These are phyloP conservation scores for Picochlorum sp. DNA, from an alignment of 139 green algal species.

Conservation along the genomic window DNA sequence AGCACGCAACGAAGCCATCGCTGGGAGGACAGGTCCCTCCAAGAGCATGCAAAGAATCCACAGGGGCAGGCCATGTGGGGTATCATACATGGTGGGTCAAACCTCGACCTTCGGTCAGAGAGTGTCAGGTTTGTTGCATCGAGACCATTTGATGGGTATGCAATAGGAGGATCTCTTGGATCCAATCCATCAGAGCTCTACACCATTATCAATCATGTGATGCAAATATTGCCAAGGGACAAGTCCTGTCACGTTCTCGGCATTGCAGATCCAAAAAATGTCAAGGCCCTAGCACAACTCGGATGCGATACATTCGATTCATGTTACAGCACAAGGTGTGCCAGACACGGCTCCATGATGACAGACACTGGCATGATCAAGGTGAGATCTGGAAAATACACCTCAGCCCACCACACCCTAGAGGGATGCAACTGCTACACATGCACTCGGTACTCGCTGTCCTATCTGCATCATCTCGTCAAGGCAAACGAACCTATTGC, in stretches of 20 bases:
- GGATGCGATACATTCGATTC: constrained; percentile 38
- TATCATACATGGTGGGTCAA: constrained; percentile 39
- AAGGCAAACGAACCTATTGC: constrained; percentile 45
- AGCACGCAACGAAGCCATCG: constrained; percentile 33
- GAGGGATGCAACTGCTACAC: constrained; percentile 29
- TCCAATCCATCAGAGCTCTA: constrained; percentile 32
- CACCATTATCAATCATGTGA: constrained; percentile 31
- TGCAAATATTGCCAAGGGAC: constrained; percentile 22
- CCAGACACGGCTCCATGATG: constrained; percentile 27
- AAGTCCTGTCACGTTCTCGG: constrained; percentile 42
- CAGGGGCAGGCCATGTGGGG: constrained; percentile 46
- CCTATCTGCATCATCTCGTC: constrained; percentile 48
- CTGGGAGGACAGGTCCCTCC: constrained; percentile 35
- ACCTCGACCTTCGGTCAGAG: constrained; percentile 18
- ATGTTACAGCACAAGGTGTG: constrained; percentile 35
- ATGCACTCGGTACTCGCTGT: constrained; percentile 26
- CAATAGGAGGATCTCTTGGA: constrained; percentile 41
- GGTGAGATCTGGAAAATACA: constrained; percentile 25
- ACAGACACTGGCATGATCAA: constrained; percentile 13
- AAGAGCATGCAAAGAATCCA: constrained; percentile 29
- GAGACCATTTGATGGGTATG: constrained; percentile 41
- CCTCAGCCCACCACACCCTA: constrained; percentile 11
- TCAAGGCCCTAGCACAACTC: constrained; percentile 10
- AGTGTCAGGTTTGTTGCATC: constrained; percentile 32
- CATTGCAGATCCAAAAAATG: constrained; percentile 33